These are phyloP conservation scores for Suillus weaverae DNA, from an alignment of 768 basidiomycete species.

Conservation along the genomic window DNA sequence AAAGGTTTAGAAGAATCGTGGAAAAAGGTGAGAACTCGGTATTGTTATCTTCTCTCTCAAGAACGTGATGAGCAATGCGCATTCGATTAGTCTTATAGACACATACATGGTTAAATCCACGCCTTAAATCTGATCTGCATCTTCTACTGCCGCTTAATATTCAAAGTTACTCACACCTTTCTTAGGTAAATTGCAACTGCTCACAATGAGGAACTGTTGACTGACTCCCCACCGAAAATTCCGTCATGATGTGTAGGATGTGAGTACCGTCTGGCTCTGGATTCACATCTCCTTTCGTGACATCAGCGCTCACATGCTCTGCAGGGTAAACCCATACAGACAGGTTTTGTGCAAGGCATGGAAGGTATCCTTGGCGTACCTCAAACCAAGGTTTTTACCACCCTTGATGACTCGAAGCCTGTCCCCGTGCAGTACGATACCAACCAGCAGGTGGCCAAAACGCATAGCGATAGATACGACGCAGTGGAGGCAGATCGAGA, in stretches of 20 bases:
- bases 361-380: conserved; percentile 70
- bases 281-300: no score
- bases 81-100: conserved; percentile 98
- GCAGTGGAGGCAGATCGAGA: conserved; percentile 61
- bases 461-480: conserved; percentile 39
- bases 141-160: neutral
- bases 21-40: conserved; percentile 59
- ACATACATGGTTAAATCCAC: conserved; percentile 65
- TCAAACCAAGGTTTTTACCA: conserved; percentile 17
- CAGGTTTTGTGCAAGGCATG: conserved; percentile 80
- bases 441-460: conserved; percentile 1
- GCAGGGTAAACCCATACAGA: conserved; percentile 70
- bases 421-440: conserved; percentile 9
- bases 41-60: conserved; percentile 10
- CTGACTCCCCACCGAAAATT: neutral
- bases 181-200: conserved; percentile 6
- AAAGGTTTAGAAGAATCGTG: conserved; percentile 75
- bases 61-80: conserved; percentile 56
- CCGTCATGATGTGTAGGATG: conserved; percentile 33
- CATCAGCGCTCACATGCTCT: conserved; percentile 7
- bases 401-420: conserved; percentile 7
- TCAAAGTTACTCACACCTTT: neutral
- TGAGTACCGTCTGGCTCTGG: no score
- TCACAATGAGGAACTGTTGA: neutral
- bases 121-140: conserved; percentile 20